Base-by-base conservation (phyloP, 495 filamentous ascomycete genomes). In the Penicillium cinerascens region DNA sequence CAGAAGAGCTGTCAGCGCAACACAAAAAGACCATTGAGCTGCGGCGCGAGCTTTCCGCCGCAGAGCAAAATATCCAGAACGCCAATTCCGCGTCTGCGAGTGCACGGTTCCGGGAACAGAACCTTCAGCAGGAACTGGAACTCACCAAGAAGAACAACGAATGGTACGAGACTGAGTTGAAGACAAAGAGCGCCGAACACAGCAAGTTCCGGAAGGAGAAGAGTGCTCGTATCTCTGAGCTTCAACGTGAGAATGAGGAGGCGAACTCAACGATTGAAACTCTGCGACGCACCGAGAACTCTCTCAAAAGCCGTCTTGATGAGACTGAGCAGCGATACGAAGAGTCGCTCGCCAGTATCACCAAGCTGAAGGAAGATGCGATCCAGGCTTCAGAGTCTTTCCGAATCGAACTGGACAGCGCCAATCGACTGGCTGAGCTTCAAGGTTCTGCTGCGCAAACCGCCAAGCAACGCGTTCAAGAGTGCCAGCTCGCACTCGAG, bases 161-260 rank as follows among this genome's bases (percentile, higher is more conserved):
- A 51, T 97, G 89, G 87, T 84, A 91, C 42, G 90, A 95, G 52
- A 81, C 76, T 20, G 95, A 97, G 67, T 75, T 97, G 20, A 92
- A 95, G 72, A 91, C 89, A 0, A 95, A 95, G 68, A 83, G 75
- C 40, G 81, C 82, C 27, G 95, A 97, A 59, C 82, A 88, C 41
- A 79, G 90, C 51, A 96, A 92, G 56, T 95, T 87, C 75, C 84
- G 95, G 49, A 97, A 96, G 60, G 93, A 99, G 65, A 97, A 97
- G 77, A 84, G 85, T 58, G 82, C 88, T 0, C 85, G 88, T 17
- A 87, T 97, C 57, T 75, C 89, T 10, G 87, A 92, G 61, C 82
- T 99, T 25, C 89, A 97, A 64, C 87, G 89, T 15, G 81, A 87
- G 44, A 88, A 92, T 56, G 92, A 97, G 49, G 92, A 97, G 56